Evolutionary conservation across 257 asterid genomes (phyloP).

Genomic region (Linderniella brevidens): DNA sequence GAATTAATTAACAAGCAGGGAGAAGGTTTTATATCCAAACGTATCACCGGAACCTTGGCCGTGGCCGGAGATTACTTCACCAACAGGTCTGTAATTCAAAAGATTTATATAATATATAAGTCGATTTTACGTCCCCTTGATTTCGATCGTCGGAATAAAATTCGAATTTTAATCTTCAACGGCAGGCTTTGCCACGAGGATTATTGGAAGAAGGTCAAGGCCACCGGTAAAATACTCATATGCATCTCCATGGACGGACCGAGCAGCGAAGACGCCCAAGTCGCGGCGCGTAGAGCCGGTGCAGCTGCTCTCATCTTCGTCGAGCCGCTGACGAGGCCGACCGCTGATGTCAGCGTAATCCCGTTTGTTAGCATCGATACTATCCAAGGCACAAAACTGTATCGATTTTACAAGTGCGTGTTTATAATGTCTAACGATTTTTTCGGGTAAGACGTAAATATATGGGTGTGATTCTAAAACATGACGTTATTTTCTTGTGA

Average conservation of each 20-base stretch:
- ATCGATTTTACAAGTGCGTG: conserved; percentile 15
- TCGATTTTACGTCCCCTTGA: too few species aligned
- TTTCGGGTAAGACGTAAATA: too few species aligned
- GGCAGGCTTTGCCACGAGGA: conserved; percentile 13
- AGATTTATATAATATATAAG: too few species aligned
- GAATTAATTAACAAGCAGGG: conserved; percentile 22
- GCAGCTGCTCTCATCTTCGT: conserved; percentile 40
- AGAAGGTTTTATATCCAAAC: conserved; percentile 24
- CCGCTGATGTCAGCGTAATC: conserved; percentile 27
- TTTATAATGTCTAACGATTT: background rate
- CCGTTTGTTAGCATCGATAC: conserved; percentile 31
- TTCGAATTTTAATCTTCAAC: too few species aligned
- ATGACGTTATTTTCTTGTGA: background rate
- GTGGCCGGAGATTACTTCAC: conserved; percentile 16
- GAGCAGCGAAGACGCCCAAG: conserved; percentile 21
- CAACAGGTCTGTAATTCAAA: too few species aligned
- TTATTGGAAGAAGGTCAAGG: conserved; percentile 14
- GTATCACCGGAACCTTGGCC: conserved; percentile 19
- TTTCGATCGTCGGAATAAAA: too few species aligned
- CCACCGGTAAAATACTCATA: conserved; percentile 22
- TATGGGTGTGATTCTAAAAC: too few species aligned
- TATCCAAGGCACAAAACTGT: conserved; percentile 29
- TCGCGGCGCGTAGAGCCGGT: conserved; percentile 16
- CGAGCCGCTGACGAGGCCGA: conserved; percentile 27
- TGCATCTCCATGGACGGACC: conserved; percentile 28